Evolutionary conservation across 2,329 filamentous ascomycete genomes (phyloP), one percentile per base, ranked within the genome.

Genomic region (Apiospora phragmitis): DNA sequence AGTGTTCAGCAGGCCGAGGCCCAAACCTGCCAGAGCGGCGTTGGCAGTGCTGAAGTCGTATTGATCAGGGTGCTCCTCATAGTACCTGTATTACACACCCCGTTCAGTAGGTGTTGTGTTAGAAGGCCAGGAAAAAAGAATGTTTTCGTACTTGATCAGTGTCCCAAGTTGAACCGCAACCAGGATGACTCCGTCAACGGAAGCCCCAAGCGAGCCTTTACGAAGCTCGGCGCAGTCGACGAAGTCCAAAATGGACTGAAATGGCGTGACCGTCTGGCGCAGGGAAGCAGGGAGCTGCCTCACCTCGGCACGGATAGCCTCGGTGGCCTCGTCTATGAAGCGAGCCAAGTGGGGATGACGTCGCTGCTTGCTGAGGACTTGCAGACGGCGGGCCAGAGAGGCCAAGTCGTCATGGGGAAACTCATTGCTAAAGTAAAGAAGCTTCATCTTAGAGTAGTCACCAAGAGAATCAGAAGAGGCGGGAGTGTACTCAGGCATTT

Each of bases 381-480:
- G 79, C 14, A 87, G 75, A 4, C 77, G 74, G 11, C 84, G 83
- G 62, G 83, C 77, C 0, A 86, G 72, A 32, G 80, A 74, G 32
- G 78, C 71, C 12, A 85, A 73, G 71, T 86, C 81, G 45, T 85
- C 84, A n/a, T 76, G 78, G 0, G 85, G 85, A 68, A 87, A 85
- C 71, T 86, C 84, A 70, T 86, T 85, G 72, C 81, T 80, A 75
- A 86, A 86, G 74, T 81, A 85, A n/a, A 79, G 68, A 45, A 85
- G 65, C 70, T 77, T 78, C 75, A 80, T 79, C 67, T 74, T 77
- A 70, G 29, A 32, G 42, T 41, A 29, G 32, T 74, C 69, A 9
- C 51, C 32, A 24, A 38, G 35, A 6, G 67, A 65, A 16, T 70
- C 70, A 18, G 65, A 59, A 24, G 70, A 18, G 65, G 42, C 32